phyloP scores from a whole-genome alignment of 306 rosid species.

The Cicer bijugum region DNA sequence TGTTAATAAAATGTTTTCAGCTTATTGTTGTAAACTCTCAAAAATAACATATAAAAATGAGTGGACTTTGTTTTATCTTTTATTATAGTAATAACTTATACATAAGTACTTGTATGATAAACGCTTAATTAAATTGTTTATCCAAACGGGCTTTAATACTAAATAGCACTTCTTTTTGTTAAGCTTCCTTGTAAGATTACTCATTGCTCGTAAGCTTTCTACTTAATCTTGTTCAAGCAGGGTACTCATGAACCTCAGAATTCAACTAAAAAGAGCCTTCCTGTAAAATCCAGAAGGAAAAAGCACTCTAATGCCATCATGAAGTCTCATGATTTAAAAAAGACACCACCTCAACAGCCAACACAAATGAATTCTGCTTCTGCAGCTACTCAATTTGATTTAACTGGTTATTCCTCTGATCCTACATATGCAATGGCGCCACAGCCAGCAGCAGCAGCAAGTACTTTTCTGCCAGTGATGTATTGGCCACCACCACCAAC shows the following conservation, averaged over 20 bases:
- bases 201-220: conserved; percentile 37
- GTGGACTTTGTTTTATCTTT: not conserved
- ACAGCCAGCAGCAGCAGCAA: conserved; percentile 45
- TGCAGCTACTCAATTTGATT: conserved; percentile 56
- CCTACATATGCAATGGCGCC: conserved; percentile 59
- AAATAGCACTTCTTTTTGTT: not conserved
- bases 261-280: conserved; percentile 41
- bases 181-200: conserved; percentile 2
- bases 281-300: conserved; percentile 60
- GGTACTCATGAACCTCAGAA: conserved; percentile 53
- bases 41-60: not conserved
- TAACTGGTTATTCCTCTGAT: conserved; percentile 53
- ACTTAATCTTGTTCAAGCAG: conserved; percentile 46
- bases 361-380: conserved; percentile 44
- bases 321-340: conserved; percentile 47
- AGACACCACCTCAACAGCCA: conserved; percentile 36
- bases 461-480: conserved; percentile 66
- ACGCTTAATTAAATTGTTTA: no score
- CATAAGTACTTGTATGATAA: no score
- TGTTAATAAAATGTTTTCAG: no score
- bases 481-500: conserved; percentile 86
- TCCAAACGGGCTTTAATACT: no score
- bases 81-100: not conserved
- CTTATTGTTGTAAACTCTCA: not conserved
- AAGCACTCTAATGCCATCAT: conserved; percentile 45